Base-by-base conservation (phyloP, 2,329 filamentous ascomycete species). In the Penicillium sp. region DNA sequence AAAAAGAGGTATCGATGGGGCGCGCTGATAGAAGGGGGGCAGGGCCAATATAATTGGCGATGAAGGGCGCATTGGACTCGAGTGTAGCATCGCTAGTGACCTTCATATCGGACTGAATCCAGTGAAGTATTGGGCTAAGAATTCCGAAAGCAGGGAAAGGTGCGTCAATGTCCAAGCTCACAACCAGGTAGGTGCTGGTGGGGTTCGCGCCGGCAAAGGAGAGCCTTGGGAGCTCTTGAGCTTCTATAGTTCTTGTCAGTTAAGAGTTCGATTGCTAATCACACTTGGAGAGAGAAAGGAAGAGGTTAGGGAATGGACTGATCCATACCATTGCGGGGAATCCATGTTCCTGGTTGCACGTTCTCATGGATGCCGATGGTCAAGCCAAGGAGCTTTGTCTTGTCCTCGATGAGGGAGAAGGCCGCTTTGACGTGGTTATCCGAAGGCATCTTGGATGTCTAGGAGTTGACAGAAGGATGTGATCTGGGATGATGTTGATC, bases 1-100 rank as follows among this genome's bases (percentile, higher is more conserved):
- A 80, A 72, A 61, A 81, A 82, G 4, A 73, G 53, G 60, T 82
- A 82, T 0, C 80, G 77, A 65, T 82, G 80, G 10, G 80, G 77
- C 8, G 69, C 60, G 53, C 77, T 78, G 7, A 68, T 60, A 0
- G 75, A 12, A 80, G 80, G n/a, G 80, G 79, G 4, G 70, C 73
- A 2, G 80, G 79, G 0, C 72, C 75, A 46, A 79, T 73, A 59
- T 78, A 82, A 47, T 71, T 65, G 1, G 65, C 66, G 11, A 72
- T 53, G 35, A 67, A 69, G 8, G 66, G 68, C 1, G 55, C 56
- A 8, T 55, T 54, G 5, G 50, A 50, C 14, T 55, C 54, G 5
- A 68, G 57, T 8, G 28, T 41, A 17, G 51, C 45, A 0, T 61
- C 47, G 16, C 46, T 60, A 8, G 52, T 53, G 17, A 44, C 40